Base-by-base conservation (phyloP, 805 yeast species). In the Priceomyces fermenticarens region DNA sequence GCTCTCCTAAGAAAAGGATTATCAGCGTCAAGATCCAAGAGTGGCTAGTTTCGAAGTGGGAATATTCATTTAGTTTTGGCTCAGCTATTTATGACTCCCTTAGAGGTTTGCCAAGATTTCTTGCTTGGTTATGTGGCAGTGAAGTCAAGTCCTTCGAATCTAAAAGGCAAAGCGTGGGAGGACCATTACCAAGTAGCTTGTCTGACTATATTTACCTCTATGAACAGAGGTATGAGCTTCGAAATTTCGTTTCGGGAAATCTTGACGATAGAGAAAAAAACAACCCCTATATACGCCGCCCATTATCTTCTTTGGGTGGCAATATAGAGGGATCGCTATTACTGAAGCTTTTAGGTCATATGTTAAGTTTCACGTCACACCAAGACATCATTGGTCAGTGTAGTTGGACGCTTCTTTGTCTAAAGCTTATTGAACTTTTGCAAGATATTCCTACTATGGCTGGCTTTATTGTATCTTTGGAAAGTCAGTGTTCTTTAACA, bases 41-140 rank as follows among this genome's bases (percentile, higher is more conserved):
- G 9, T 85, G 91, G 91, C 34, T 80, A 3, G 30, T 60, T 1
- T 53, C 69, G 0, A 78, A 74, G 48, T 75, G 81, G 80, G 52
- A 51, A 10, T 54, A 32, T 14, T 27, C 38, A 17, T 39, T 38
- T 15, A 23, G 10, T n/a, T 16, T 12, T 10, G n/a, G 46, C 44
- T 36, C 40, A 35, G 30, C 14, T 32, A 9, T 36, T 43, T n/a
- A 34, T 31, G 30, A 12, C 14, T 11, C 15, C 11, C 28, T 30
- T 2, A 42, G 41, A 26, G 52, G 49, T 5, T 47, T 76, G 11
- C 56, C 65, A 5, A 30, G 46, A 1, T 71, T 78, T 47, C 30
- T 76, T 3, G 45, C 59, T 1, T 79, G 85, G 84, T 33, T 77
- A 14, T 49, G 66, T 30, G 73, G 71, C 1, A 30, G 30, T 11